Evolutionary conservation across 768 basidiomycete genomes (phyloP).

Genomic region (Galerina marginata): DNA sequence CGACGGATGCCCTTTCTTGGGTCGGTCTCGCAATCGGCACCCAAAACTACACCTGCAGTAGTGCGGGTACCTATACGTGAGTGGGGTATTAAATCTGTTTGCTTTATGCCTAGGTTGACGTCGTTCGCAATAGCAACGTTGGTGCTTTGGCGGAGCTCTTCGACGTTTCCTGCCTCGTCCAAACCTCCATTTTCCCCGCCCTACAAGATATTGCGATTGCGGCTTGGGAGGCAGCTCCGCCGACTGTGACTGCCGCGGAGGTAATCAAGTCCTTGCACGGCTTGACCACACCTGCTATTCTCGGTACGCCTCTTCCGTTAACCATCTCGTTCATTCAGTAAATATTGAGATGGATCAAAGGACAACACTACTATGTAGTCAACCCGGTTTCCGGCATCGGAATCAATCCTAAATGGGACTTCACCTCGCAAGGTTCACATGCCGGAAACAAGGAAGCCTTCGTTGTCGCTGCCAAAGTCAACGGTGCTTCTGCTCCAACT

Average conservation of each 20-base stretch:
- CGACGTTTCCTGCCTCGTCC: conserved; percentile 56
- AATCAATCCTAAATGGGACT: conserved; percentile 55
- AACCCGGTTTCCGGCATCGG: conserved; percentile 48
- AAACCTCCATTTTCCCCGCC: conserved; percentile 30
- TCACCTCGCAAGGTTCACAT: conserved; percentile 42
- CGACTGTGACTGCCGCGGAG: conserved; percentile 17
- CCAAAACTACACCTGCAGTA: conserved; percentile 61
- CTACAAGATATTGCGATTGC: conserved; percentile 30
- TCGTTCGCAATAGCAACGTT: conserved; percentile 36
- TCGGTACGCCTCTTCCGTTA: conserved; percentile 29
- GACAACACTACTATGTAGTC: conserved; percentile 59
- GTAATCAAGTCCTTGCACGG: conserved; percentile 22
- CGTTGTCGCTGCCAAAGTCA: conserved; percentile 45
- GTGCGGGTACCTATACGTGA: conserved; percentile 51
- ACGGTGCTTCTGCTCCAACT: conserved; percentile 41
- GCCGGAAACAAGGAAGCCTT: conserved; percentile 44
- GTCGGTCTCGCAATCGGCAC: conserved; percentile 54
- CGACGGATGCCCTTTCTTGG: conserved; percentile 39
- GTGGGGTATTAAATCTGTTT: conserved; percentile 14
- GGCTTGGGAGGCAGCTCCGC: conserved; percentile 26
- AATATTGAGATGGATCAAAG: conserved; percentile 9
- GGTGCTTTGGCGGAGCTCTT: conserved; percentile 60
- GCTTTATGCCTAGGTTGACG: neutral
- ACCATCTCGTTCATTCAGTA: neutral
- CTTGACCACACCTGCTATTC: conserved; percentile 25